Percentiles rank a stretch among this genome's conserved stretches.
Conservation (phyloP, 2,329 filamentous ascomycete genomes). For the Fusarium verticillioides region DNA sequence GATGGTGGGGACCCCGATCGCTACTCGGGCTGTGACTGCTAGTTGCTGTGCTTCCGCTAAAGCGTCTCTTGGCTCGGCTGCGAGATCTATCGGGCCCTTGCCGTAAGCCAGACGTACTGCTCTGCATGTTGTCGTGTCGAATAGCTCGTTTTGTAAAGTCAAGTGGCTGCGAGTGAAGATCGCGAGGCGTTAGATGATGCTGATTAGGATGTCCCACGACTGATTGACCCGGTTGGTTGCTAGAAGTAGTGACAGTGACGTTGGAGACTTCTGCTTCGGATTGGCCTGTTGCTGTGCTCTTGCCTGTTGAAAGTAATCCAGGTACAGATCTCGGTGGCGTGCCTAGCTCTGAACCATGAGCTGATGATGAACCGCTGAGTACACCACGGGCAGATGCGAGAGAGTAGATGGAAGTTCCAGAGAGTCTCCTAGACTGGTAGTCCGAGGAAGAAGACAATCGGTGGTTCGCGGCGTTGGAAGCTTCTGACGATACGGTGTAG, state of each 20-base stretch:
- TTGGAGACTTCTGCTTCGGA: constrained; percentile 63
- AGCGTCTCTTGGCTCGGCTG: constrained; percentile 76
- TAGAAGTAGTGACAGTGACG: constrained; percentile 65
- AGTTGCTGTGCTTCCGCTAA: constrained; percentile 83
- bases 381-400: constrained; percentile 69
- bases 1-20: constrained; percentile 67
- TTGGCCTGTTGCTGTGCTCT: constrained; percentile 55
- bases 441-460: constrained; percentile 60
- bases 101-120: constrained; percentile 51
- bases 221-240: constrained; percentile 54
- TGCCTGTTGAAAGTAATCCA: constrained; percentile 59
- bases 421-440: constrained; percentile 71
- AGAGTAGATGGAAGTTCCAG: constrained; percentile 78
- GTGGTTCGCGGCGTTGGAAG: constrained; percentile 55
- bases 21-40: constrained; percentile 85
- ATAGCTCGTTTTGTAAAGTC: constrained; percentile 60
- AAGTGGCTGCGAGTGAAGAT: constrained; percentile 52
- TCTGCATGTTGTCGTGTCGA: constrained; percentile 50
- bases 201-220: constrained; percentile 47
- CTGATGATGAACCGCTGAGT: constrained; percentile 61
- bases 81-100: constrained; percentile 67
- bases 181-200: constrained; percentile 60
- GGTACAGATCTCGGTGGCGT: constrained; percentile 56
- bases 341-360: constrained; percentile 63
- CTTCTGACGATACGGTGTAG: constrained; percentile 58